Evolutionary conservation across 352 stramenopile species (phyloP).

Genomic region (Phytophthora sansomeana): DNA sequence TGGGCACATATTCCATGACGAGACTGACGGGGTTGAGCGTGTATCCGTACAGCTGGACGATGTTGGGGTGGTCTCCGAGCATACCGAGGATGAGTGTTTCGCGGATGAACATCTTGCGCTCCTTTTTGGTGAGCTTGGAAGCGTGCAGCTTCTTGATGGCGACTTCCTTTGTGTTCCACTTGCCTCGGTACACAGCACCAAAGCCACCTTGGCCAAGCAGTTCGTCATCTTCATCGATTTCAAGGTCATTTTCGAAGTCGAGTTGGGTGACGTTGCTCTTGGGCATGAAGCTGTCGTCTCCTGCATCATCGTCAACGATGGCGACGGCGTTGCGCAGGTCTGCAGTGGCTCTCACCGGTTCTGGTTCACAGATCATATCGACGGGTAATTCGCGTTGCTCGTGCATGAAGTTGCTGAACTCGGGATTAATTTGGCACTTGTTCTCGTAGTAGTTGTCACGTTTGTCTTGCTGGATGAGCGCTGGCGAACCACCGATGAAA

Average conservation of each 20-base stretch:
- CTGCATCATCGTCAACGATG: slow-evolving; percentile 14
- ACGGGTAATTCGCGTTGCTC: slow-evolving; percentile 23
- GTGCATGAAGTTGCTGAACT: slow-evolving; percentile 31
- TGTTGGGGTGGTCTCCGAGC: slow-evolving; percentile 49
- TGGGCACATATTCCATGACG: slow-evolving; percentile 48
- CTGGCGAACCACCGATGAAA: slow-evolving; percentile 34
- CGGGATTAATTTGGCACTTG: slow-evolving; percentile 13
- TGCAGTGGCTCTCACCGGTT: slow-evolving; percentile 23
- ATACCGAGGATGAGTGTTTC: slow-evolving; percentile 43
- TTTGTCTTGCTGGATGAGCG: slow-evolving; percentile 20
- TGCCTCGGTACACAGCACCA: slow-evolving; percentile 34
- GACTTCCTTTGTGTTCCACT: slow-evolving; percentile 27
- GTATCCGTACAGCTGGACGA: slow-evolving; percentile 45
- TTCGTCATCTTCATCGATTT: slow-evolving; percentile 22
- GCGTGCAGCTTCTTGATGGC: slow-evolving; percentile 52
- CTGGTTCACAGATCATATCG: slow-evolving; percentile 20
- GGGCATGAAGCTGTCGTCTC: slow-evolving; percentile 19
- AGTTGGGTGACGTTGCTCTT: slow-evolving; percentile 30
- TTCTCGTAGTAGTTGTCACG: slow-evolving; percentile 37
- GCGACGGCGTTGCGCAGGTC: slow-evolving; percentile 26
- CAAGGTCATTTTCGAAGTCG: slow-evolving; percentile 32
- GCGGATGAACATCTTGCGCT: slow-evolving; percentile 44
- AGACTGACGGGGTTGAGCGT: slow-evolving; percentile 39
- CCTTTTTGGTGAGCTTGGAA: slow-evolving; percentile 43
- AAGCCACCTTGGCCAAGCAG: slow-evolving; percentile 42